A percentile compares a stretch with the other conserved stretches of the same genome.
Conservation (phyloP, 2,329 filamentous ascomycete genomes). For the Exophiala oligosperma region DNA sequence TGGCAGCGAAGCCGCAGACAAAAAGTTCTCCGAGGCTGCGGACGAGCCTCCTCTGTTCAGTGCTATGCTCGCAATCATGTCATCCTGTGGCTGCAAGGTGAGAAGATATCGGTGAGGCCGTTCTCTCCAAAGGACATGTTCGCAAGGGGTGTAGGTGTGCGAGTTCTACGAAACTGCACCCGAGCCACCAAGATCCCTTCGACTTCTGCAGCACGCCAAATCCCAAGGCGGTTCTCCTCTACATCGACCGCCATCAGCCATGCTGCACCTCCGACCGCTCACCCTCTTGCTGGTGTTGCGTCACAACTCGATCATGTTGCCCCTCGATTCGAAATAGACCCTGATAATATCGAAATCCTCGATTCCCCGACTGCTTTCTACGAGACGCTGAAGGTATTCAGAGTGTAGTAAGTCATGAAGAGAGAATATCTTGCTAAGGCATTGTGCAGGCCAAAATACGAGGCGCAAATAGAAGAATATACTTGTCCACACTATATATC, state of each 20-base stretch:
- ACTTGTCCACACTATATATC: conserved; percentile 94
- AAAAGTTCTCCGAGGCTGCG: background rate
- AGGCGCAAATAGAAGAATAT: conserved; percentile 75
- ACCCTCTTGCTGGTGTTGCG: conserved; percentile 60
- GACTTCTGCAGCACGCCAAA: conserved; percentile 10
- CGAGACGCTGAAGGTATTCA: conserved; percentile 74
- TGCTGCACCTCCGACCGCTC: conserved; percentile 40
- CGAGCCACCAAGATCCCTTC: conserved; percentile 7
- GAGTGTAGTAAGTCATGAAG: background rate
- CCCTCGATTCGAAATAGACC: conserved; percentile 83
- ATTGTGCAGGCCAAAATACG: conserved; percentile 70
- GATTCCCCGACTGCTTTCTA: conserved; percentile 87
- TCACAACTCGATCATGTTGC: conserved; percentile 83
- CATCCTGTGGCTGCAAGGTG: background rate
- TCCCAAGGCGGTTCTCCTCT: conserved; percentile 19
- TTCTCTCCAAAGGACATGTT: conserved; percentile 21
- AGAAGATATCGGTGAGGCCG: background rate
- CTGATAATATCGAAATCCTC: conserved; percentile 77
- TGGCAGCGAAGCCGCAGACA: background rate
- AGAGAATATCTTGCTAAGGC: conserved; percentile 20
- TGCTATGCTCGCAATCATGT: background rate
- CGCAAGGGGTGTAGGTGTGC: conserved; percentile 20
- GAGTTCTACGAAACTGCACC: conserved; percentile 24
- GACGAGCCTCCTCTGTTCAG: background rate
- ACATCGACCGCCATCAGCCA: conserved; percentile 15